phyloP scores from a whole-genome alignment of 1,284 basidiomycete species.

The Moesziomyces sp. region DNA sequence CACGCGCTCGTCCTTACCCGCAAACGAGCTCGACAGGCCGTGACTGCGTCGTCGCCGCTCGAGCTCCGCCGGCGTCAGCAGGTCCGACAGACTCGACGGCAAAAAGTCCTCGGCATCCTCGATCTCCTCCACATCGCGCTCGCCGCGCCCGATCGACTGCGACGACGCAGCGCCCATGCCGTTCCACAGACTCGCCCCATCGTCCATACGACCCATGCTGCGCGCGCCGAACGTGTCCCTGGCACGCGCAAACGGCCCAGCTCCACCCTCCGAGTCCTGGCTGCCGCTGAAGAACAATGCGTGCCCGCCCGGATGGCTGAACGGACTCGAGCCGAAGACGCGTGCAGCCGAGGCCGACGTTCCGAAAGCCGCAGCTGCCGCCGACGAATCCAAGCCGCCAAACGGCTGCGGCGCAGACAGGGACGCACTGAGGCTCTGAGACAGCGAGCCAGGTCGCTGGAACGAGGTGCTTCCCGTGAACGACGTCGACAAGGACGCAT shows the following conservation, averaged over 20 bases:
- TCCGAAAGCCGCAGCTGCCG: slow-evolving; percentile 31
- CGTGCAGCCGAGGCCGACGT: slow-evolving; percentile 34
- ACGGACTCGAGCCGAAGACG: slow-evolving; percentile 65
- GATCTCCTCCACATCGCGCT: slow-evolving; percentile 38
- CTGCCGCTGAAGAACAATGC: slow-evolving; percentile 61
- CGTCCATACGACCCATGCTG: slow-evolving; percentile 43
- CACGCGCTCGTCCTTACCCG: slow-evolving; percentile 25
- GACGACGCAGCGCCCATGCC: slow-evolving; percentile 12
- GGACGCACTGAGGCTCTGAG: slow-evolving; percentile 36
- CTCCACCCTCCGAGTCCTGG: slow-evolving; percentile 52
- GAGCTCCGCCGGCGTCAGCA: slow-evolving; percentile 65
- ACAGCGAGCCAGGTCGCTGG: slow-evolving; percentile 28
- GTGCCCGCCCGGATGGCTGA: slow-evolving; percentile 63
- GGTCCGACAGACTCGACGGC: slow-evolving; percentile 64
- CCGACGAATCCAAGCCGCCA: slow-evolving; percentile 35
- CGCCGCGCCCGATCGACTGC: slow-evolving; percentile 9
- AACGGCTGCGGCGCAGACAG: slow-evolving; percentile 22
- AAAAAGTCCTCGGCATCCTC: slow-evolving; percentile 70
- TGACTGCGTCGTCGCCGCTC: slow-evolving; percentile 53
- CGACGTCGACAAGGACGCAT: slow-evolving; percentile 15
- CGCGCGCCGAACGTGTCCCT: slow-evolving; percentile 36
- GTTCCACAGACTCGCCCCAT: slow-evolving; percentile 35
- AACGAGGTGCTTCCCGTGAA: slow-evolving; percentile 34
- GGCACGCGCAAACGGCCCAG: slow-evolving; percentile 42
- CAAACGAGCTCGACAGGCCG: slow-evolving; percentile 37